Evolutionary conservation across 805 yeast genomes (phyloP).

Genomic region (Hemisphaericaspora nanyangensis): DNA sequence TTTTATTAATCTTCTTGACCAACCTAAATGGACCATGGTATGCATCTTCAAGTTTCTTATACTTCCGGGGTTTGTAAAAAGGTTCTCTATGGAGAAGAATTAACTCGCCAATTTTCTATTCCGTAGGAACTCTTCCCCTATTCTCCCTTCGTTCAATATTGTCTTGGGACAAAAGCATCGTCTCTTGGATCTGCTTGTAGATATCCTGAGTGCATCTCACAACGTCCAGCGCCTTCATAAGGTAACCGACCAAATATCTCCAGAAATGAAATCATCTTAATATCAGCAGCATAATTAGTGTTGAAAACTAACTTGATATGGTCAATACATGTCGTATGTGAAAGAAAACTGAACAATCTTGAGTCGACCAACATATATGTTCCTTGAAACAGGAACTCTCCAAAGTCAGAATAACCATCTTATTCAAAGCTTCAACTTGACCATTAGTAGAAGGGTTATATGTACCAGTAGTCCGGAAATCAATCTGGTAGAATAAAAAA

Average conservation of each 20-base stretch:
- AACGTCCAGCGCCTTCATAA: background rate
- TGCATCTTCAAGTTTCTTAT: background rate
- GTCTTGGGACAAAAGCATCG: background rate
- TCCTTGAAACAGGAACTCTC: background rate
- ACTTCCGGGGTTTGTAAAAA: background rate
- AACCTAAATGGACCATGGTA: background rate
- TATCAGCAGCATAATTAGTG: background rate
- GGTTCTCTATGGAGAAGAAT: background rate
- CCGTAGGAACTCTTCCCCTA: background rate
- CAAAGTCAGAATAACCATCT: background rate
- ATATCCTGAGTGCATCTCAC: background rate
- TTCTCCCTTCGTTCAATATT: background rate
- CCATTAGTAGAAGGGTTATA: conserved; percentile 2
- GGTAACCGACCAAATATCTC: conserved; percentile 1
- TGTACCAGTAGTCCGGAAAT: background rate
- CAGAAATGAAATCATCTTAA: conserved; percentile 1
- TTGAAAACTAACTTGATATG: too few relatives aligned
- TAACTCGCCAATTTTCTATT: background rate
- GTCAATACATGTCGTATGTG: too few relatives aligned
- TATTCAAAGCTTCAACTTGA: conserved; percentile 2
- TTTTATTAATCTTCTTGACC: background rate
- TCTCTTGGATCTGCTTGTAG: background rate
- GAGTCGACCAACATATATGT: background rate
- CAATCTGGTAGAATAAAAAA: background rate
- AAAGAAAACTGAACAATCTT: conserved; percentile 1